Base-by-base conservation (phyloP, 805 yeast species). In the Barnettozyma wickerhamii region DNA sequence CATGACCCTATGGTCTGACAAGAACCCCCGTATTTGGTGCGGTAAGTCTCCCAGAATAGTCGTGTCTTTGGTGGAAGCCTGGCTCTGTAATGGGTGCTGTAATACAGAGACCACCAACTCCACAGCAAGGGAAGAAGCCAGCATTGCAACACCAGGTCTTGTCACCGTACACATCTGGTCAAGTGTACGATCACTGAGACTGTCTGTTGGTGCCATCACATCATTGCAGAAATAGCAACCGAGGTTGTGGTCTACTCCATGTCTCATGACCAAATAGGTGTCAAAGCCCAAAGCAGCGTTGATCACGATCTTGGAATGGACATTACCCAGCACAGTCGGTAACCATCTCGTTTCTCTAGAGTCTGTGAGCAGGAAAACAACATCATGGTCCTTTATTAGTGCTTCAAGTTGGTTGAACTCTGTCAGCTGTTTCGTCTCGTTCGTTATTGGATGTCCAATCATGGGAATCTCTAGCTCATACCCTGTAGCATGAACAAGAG, bases 161-260 rank as follows among this genome's bases (percentile, higher is more conserved):
- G 99, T 93, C 1, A 93, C 99, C 0, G 99, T 93, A 57, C 99
- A 93, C 97, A 93, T 93, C 62, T 93, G 98, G 63, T 93, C 99
- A 42, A 93, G 66, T 0, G 97, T 85, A 38, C 95, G 71, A 55
- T 89, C 95, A 0, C 86, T 72, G n/a, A 87, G 64, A 43, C 95
- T 83, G 58, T 93, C 95, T 2, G 79, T 69, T 0, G 99, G 99
- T 0, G 97, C 98, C 38, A 88, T 88, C 7, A 93, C 90, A 58
- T 93, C 99, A 58, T 88, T 87, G 62, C 99, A 93, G 61, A 84
- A 93, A 63, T 93, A 93, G 60, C 99, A 93, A 0, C 99, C 99
- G 32, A 90, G 61, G 14, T 47, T 45, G 1, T 56, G 50, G 10
- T 49, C 48, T 19, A 48, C 44, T 0, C 97, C 98, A 62, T 93